These are phyloP conservation scores for Lathyrus aphaca DNA, from an alignment of 306 rosid species.

Conservation along the genomic window DNA sequence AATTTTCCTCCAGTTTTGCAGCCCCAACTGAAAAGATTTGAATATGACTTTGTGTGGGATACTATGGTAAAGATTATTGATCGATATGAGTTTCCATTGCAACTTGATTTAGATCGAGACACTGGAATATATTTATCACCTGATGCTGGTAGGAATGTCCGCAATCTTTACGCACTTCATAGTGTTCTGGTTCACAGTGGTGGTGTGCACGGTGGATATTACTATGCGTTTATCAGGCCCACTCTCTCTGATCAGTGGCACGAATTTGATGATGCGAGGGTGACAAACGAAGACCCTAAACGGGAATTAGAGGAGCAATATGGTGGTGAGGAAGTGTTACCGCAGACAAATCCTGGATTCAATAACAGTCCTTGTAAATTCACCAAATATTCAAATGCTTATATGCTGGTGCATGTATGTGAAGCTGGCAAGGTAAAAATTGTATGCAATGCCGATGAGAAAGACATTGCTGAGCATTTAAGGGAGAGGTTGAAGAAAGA, in stretches of 20 bases:
- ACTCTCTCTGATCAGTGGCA: slow-evolving; percentile 96
- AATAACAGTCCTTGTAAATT: slow-evolving; percentile 94
- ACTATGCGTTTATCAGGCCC: slow-evolving; percentile 97
- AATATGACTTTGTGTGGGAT: slow-evolving; percentile 95
- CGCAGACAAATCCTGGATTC: slow-evolving; percentile 98
- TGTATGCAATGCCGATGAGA: slow-evolving; percentile 96
- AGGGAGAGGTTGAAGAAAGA: too few species aligned
- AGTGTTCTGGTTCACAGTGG: slow-evolving; percentile 99
- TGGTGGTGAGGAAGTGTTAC: slow-evolving; percentile 99
- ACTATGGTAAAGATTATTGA: slow-evolving; percentile 93
- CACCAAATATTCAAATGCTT: slow-evolving; percentile 96
- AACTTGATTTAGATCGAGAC: slow-evolving; percentile 95
- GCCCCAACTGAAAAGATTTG: slow-evolving; percentile 96
- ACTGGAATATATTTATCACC: slow-evolving; percentile 92
- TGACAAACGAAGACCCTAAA: slow-evolving; percentile 91
- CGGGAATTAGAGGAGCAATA: slow-evolving; percentile 98
- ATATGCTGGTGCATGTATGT: slow-evolving; percentile 97
- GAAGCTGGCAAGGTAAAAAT: slow-evolving; percentile 96
- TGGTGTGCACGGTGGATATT: slow-evolving; percentile 99
- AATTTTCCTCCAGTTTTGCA: slow-evolving; percentile 99
- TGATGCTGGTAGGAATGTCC: slow-evolving; percentile 87
- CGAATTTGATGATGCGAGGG: slow-evolving; percentile 94
- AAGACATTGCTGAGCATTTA: slow-evolving; percentile 97
- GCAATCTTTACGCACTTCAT: slow-evolving; percentile 95
- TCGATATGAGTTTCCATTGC: slow-evolving; percentile 55